Evolutionary conservation across 805 yeast genomes (phyloP), one percentile per base, ranked within the genome.

Genomic region (Candida qinlingensis): DNA sequence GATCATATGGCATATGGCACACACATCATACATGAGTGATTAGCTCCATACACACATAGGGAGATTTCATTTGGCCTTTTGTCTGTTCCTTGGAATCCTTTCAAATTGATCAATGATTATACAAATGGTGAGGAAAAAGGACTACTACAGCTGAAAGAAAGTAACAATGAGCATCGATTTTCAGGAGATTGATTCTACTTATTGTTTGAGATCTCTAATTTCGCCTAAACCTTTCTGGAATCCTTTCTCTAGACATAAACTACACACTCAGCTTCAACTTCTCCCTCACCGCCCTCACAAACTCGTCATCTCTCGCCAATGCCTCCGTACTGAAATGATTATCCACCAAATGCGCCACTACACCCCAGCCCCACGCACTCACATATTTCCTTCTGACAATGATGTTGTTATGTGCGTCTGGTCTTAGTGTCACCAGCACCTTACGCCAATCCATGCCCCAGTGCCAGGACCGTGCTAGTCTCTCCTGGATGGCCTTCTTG

Each of bases 281-380:
- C 25, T 28, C 11, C 25, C 30, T 42, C 38, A n/a, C 52, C 55
- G 46, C 39, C 9, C 35, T 28, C 8, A 48, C 39, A 35, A 28
- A 46, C 13, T 28, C 39, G 13, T 45, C 45, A 13, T 45, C 52
- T 19, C 40, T 39, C 6, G 13, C 26, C n/a, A 49, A 33, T 1
- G 52, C 48, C 10, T 42, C 58, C 5, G 36, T 42, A 10, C 69
- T 69, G 49, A 72, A 71, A 55, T 72, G 75, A 47, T 79, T 76
- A 12, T 77, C 71, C 1, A 85, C 87, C 55, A 91, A 59, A 64
- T 92, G 96, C 40, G 83, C 85, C n/a, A 92, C 74, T 0, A 89
- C 96, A 1, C 87, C 88, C 94, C 97, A 89, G 2, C 99, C 99
- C 67, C 85, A 91, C 0, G 97, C 94, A 67, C 92, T 92, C 6